A percentile compares a stretch with the other conserved stretches of the same genome.
phyloP scores from a whole-genome alignment of 257 asterid genomes.

The Nicotiana tomentosiformis region DNA sequence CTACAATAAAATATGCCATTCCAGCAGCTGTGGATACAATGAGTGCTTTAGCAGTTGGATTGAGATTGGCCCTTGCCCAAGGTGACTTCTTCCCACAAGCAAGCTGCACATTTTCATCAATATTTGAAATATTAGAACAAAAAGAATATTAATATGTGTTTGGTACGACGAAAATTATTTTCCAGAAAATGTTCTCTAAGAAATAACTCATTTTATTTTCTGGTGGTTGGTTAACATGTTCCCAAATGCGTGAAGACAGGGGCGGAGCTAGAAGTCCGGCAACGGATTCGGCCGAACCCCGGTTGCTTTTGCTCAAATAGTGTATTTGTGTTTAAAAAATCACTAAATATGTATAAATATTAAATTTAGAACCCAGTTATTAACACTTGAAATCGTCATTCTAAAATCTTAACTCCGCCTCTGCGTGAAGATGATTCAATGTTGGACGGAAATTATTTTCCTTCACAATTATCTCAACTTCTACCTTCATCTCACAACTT shows the following conservation, averaged over 20 bases:
- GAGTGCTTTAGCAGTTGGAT: slow-evolving; percentile 89
- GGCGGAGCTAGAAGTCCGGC: too few relatives aligned
- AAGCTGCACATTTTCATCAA: slow-evolving; percentile 30
- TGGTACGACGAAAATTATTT: neutral
- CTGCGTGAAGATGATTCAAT: neutral
- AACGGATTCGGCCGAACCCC: too few relatives aligned
- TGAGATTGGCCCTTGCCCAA: slow-evolving; percentile 76
- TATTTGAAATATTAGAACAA: neutral
- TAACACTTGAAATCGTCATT: too few relatives aligned
- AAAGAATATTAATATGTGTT: neutral
- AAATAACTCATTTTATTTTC: neutral
- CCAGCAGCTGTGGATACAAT: slow-evolving; percentile 79
- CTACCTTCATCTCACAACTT: neutral
- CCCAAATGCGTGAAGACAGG: neutral
- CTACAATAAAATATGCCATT: slow-evolving; percentile 85
- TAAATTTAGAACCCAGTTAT: too few relatives aligned
- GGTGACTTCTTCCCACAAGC: slow-evolving; percentile 78
- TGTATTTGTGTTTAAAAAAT: too few relatives aligned
- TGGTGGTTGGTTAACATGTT: neutral
- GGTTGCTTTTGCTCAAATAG: too few relatives aligned
- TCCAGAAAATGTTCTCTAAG: too few relatives aligned
- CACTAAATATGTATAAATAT: too few relatives aligned
- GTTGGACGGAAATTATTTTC: neutral
- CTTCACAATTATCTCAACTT: too few relatives aligned
- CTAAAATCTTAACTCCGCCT: too few relatives aligned